Evolutionary conservation across 371 early-diverging fungal species (phyloP).

Genomic region (Mortierella sp.): DNA sequence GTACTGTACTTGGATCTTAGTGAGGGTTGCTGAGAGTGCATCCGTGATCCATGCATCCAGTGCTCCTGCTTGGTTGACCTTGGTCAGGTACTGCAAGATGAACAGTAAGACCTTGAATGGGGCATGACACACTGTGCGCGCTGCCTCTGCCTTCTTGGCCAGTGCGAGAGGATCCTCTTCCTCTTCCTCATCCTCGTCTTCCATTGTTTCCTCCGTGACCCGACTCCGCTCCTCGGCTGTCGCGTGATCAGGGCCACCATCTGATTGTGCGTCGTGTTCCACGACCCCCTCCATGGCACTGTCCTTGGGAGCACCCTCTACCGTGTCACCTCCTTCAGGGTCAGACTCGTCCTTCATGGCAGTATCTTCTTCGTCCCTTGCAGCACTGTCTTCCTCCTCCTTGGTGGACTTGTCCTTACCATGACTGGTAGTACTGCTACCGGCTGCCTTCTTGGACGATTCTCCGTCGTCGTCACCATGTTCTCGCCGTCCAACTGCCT

Average conservation of each 20-base stretch:
- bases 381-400: no score
- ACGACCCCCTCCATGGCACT: no score
- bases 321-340: no score
- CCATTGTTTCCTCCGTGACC: neutral
- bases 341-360: no score
- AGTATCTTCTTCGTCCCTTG: no score
- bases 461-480: neutral
- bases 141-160: constrained; percentile 32
- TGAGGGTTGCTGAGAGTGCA: constrained; percentile 32
- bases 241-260: no score
- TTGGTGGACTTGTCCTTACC: no score
- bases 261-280: no score
- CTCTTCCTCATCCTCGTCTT: neutral
- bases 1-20: constrained; percentile 23
- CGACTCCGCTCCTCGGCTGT: no score
- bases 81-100: constrained; percentile 37
- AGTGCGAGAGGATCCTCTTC: constrained; percentile 15
- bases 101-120: constrained; percentile 37
- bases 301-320: no score
- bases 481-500: neutral
- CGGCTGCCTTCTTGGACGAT: no score
- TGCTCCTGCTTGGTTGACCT: constrained; percentile 28
- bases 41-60: constrained; percentile 49
- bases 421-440: no score
- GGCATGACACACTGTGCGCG: constrained; percentile 29